A percentile compares a stretch with the other conserved stretches of the same genome.
Conservation (phyloP, 129 eudicot species). For the Erigeron canadensis region DNA sequence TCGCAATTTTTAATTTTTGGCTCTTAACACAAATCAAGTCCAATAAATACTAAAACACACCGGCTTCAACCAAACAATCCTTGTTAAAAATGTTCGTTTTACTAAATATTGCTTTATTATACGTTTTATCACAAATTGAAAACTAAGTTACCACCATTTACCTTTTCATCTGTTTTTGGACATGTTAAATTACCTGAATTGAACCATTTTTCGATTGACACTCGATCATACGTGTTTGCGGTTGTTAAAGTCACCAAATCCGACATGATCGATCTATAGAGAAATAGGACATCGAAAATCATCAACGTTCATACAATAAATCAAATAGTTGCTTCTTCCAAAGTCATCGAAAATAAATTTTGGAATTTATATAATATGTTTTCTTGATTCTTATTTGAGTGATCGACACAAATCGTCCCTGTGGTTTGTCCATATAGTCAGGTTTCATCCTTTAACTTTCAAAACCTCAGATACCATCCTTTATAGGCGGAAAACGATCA, state of each 20-base stretch:
- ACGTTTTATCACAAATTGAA: conserved; percentile 59
- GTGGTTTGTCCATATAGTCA: no score
- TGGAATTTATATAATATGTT: no score
- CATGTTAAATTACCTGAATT: conserved; percentile 65
- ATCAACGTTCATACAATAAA: conserved; percentile 48
- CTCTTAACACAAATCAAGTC: conserved; percentile 45
- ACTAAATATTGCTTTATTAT: conserved; percentile 46
- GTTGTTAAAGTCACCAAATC: conserved; percentile 81
- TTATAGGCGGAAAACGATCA: no score
- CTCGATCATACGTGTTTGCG: conserved; percentile 83
- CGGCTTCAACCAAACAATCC: conserved; percentile 84
- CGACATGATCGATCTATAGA: conserved; percentile 70
- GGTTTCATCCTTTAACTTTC: no score
- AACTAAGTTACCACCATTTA: conserved; percentile 47
- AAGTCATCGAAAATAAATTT: no score
- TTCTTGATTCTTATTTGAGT: no score
- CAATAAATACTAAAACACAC: conserved; percentile 61
- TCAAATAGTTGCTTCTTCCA: background rate
- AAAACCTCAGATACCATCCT: no score
- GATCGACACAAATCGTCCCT: no score
- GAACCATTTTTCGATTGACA: conserved; percentile 74
- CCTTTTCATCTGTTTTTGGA: conserved; percentile 77
- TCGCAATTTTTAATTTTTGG: conserved; percentile 50
- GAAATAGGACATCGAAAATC: conserved; percentile 86
- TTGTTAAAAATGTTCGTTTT: conserved; percentile 69